phyloP scores from a whole-genome alignment of 352 stramenopile genomes.

The Pythium myriotylum region DNA sequence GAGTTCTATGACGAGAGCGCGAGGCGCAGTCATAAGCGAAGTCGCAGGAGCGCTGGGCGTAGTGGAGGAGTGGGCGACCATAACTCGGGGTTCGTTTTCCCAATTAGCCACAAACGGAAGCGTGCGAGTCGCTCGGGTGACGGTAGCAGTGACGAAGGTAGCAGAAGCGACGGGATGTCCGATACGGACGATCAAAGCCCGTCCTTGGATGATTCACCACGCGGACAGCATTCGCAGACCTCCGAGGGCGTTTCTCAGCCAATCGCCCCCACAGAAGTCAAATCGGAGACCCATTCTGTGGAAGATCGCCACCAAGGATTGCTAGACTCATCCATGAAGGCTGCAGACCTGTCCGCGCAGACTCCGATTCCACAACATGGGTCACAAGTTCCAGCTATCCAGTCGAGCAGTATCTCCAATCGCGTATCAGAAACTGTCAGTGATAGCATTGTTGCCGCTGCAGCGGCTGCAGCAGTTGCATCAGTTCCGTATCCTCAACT shows the following conservation, averaged over 20 bases:
- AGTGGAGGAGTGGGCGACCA: slow-evolving; percentile 21
- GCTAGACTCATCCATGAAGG: background rate
- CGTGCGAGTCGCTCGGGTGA: background rate
- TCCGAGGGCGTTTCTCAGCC: background rate
- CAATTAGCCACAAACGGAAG: slow-evolving; percentile 23
- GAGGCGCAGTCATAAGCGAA: slow-evolving; percentile 66
- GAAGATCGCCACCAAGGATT: background rate
- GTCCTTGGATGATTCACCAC: background rate
- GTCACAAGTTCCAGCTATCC: no score
- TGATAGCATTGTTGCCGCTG: slow-evolving; percentile 6
- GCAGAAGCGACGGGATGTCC: slow-evolving; percentile 5
- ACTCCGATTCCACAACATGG: no score
- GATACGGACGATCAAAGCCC: slow-evolving; percentile 15
- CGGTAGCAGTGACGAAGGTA: slow-evolving; percentile 7
- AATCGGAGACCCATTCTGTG: no score
- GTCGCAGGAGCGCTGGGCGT: slow-evolving; percentile 21
- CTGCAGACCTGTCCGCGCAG: no score
- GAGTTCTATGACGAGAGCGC: slow-evolving; percentile 83
- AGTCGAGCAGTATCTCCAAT: no score
- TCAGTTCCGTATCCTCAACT: slow-evolving; percentile 21
- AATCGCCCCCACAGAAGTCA: background rate
- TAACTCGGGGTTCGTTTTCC: slow-evolving; percentile 20
- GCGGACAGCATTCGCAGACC: background rate
- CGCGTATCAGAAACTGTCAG: slow-evolving; percentile 2
- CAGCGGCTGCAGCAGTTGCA: slow-evolving; percentile 9